phyloP scores from a whole-genome alignment of 768 basidiomycete species.

The Arthromyces matolae region DNA sequence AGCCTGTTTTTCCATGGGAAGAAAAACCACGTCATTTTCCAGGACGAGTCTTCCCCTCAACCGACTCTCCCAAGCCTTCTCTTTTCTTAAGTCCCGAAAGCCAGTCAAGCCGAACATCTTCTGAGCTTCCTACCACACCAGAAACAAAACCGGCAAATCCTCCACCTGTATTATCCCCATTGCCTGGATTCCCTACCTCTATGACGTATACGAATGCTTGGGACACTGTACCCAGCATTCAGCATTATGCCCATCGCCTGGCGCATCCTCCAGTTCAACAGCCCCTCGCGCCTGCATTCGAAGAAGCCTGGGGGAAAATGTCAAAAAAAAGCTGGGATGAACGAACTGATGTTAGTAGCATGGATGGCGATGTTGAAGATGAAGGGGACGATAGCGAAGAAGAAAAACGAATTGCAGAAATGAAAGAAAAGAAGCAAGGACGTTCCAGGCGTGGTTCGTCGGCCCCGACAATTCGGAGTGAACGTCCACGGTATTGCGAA shows the following conservation, averaged over 20 bases:
- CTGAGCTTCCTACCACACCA: slow-evolving; percentile 33
- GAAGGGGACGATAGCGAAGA: slow-evolving; percentile 49
- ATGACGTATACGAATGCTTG: slow-evolving; percentile 78
- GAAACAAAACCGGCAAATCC: slow-evolving; percentile 25
- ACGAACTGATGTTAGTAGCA: slow-evolving; percentile 62
- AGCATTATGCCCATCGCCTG: slow-evolving; percentile 64
- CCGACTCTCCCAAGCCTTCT: slow-evolving; percentile 52
- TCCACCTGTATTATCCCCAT: slow-evolving; percentile 35
- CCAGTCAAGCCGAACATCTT: slow-evolving; percentile 35
- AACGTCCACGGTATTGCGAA: slow-evolving; percentile 54
- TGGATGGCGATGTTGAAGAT: slow-evolving; percentile 81
- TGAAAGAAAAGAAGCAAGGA: slow-evolving; percentile 34
- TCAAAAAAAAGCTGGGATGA: slow-evolving; percentile 48
- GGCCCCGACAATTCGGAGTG: slow-evolving; percentile 31
- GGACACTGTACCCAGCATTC: slow-evolving; percentile 80
- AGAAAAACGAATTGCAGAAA: slow-evolving; percentile 28
- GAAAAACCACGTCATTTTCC: slow-evolving; percentile 63
- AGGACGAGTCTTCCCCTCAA: slow-evolving; percentile 68
- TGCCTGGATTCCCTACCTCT: slow-evolving; percentile 50
- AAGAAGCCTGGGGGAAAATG: slow-evolving; percentile 36
- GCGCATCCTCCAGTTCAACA: slow-evolving; percentile 46
- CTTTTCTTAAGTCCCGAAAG: slow-evolving; percentile 37
- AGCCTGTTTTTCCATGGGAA: slow-evolving; percentile 95
- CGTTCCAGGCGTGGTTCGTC: slow-evolving; percentile 36
- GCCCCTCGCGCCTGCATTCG: slow-evolving; percentile 46